phyloP scores from a whole-genome alignment of 305 asterid genomes.

The Caryopteris hybrid region DNA sequence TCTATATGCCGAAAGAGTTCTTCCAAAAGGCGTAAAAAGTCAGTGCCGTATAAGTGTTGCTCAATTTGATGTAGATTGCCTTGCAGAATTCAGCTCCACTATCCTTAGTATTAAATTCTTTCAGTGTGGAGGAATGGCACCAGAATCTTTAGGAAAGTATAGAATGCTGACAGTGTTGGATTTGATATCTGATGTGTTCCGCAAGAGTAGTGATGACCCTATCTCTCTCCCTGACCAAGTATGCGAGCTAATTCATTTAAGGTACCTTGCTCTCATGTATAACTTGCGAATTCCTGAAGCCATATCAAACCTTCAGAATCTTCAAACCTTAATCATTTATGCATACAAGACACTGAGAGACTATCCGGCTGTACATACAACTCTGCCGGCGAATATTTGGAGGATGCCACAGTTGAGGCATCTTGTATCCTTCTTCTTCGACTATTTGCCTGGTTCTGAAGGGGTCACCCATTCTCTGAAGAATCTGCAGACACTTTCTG shows the following conservation, averaged over 20 bases:
- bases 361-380: too few species aligned
- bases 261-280: slow-evolving; percentile 6
- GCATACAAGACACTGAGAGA: background rate
- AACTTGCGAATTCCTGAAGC: background rate
- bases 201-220: background rate
- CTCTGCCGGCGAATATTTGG: slow-evolving; percentile 1
- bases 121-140: background rate
- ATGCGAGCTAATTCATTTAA: background rate
- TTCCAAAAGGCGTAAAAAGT: background rate
- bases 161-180: background rate
- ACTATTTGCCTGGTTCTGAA: background rate
- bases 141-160: background rate
- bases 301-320: slow-evolving; percentile 8
- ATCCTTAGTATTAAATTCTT: background rate
- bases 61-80: background rate
- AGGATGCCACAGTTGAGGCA: background rate
- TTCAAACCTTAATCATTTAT: background rate
- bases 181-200: too few species aligned
- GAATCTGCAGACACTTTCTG: background rate
- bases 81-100: background rate
- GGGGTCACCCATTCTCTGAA: background rate
- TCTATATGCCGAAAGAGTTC: background rate
- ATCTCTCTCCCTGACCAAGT: background rate
- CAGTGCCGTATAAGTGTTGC: background rate
- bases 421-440: background rate